Evolutionary conservation across 495 filamentous ascomycete genomes (phyloP), one percentile per base, ranked within the genome.

Genomic region (Letharia lupina): DNA sequence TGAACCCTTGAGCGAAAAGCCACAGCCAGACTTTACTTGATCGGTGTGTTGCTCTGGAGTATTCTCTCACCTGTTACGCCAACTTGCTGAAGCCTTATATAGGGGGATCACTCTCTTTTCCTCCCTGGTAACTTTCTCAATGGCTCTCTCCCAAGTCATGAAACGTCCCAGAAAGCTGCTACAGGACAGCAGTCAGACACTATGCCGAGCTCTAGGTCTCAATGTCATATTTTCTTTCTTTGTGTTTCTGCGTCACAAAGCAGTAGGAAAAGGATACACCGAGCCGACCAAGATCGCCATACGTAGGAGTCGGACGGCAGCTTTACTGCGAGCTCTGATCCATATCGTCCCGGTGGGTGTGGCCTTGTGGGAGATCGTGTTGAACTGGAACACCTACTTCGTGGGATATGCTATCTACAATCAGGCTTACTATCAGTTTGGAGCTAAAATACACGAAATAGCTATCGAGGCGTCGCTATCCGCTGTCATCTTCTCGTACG

Each of bases 381-480:
- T 70, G 1, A 70, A 70, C 50, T 64, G 61, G 65, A 67, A 67
- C n/a, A 60, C 39, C 23, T 70, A 67, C 40, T 70, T 67, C 58
- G 65, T 70, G 9, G 60, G 72, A 31, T 44, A 42, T 31, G 8
- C 50, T 50, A 13, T 39, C 2, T 70, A 67, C 56, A 54, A 61
- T n/a, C 33, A 39, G 45, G 73, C 73, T 35, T 70, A 69, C 56
- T 67, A 65, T 33, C 71, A 74, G 60, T 63, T 72, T 45, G 69
- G 64, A 2, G 70, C 71, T 7, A 74, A 74, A 57, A n/a, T 67
- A 18, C 68, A 73, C 39, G 73, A 74, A 57, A 69, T 74, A 16
- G 44, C 68, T 35, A 73, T 73, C 7, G 59, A 72, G 28, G 66
- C 71, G 2, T 74, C 71, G 3, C 37, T 74, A 42, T 58, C 63